These are phyloP conservation scores for Skeletonema menzelii DNA, from an alignment of 108 stramenopile species.

Conservation along the genomic window DNA sequence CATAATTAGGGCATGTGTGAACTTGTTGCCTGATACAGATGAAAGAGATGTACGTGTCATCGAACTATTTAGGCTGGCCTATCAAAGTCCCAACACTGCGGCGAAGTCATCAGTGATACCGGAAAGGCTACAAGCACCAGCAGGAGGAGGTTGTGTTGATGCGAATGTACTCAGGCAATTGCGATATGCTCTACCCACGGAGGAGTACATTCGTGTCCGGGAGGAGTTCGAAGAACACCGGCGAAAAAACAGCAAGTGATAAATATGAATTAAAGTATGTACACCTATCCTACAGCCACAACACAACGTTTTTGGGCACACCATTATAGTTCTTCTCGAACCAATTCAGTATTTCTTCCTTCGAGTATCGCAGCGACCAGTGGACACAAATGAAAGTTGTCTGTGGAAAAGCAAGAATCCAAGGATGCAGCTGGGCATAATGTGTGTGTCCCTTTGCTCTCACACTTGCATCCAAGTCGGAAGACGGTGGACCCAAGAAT, in stretches of 20 bases:
- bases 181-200: constrained; percentile 32
- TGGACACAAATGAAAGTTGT: constrained; percentile 63
- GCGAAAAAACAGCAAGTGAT: constrained; percentile 4
- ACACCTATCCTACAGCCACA: constrained; percentile 50
- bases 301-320: constrained; percentile 59
- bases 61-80: constrained; percentile 31
- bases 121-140: constrained; percentile 16
- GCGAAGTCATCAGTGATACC: constrained; percentile 8
- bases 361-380: constrained; percentile 52
- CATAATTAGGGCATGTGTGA: constrained; percentile 34
- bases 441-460: constrained; percentile 57
- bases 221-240: constrained; percentile 43
- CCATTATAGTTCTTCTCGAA: constrained; percentile 57
- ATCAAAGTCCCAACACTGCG: constrained; percentile 11
- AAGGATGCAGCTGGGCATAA: constrained; percentile 62
- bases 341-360: constrained; percentile 46
- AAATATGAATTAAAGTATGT: not conserved
- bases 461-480: constrained; percentile 38
- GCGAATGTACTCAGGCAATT: constrained; percentile 39
- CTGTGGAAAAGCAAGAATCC: constrained; percentile 57
- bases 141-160: constrained; percentile 40
- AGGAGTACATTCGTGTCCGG: constrained; percentile 40
- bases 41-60: constrained; percentile 36
- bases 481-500: constrained; percentile 51
- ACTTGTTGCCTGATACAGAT: constrained; percentile 34